These are phyloP conservation scores for Cerrena zonata DNA, from an alignment of 1,284 basidiomycete species.

Conservation along the genomic window DNA sequence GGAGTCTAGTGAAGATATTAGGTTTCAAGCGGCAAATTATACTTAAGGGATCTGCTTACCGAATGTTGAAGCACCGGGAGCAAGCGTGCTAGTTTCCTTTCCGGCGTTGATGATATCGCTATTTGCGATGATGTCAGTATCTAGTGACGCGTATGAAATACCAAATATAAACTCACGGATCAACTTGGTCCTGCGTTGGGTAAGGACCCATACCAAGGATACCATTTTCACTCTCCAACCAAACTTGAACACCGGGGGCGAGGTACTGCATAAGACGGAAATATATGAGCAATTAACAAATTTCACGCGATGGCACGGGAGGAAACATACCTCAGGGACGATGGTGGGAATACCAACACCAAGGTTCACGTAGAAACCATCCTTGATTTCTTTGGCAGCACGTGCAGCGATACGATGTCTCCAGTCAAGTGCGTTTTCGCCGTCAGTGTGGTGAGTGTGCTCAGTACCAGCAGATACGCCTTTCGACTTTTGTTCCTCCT, in stretches of 20 bases:
- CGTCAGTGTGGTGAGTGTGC: slow-evolving; percentile 21
- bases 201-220: slow-evolving; percentile 93
- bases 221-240: slow-evolving; percentile 92
- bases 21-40: neutral
- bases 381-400: slow-evolving; percentile 82
- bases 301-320: neutral
- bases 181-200: slow-evolving; percentile 78
- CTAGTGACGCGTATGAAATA: neutral
- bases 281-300: too few species aligned
- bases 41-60: slow-evolving; percentile 36
- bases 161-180: slow-evolving; percentile 59
- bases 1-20: slow-evolving; percentile 49
- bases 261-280: slow-evolving; percentile 45
- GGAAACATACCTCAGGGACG: slow-evolving; percentile 46
- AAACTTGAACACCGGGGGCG: slow-evolving; percentile 70
- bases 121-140: neutral
- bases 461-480: slow-evolving; percentile 16
- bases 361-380: slow-evolving; percentile 71
- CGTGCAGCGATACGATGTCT: slow-evolving; percentile 76
- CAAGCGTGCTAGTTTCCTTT: slow-evolving; percentile 87
- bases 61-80: slow-evolving; percentile 87
- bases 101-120: slow-evolving; percentile 91
- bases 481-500: slow-evolving; percentile 16
- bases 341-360: slow-evolving; percentile 88
- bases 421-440: slow-evolving; percentile 43